Evolutionary conservation across 2,329 filamentous ascomycete species (phyloP), one percentile per base, ranked within the genome.

Genomic region (Alternaria triticina): DNA sequence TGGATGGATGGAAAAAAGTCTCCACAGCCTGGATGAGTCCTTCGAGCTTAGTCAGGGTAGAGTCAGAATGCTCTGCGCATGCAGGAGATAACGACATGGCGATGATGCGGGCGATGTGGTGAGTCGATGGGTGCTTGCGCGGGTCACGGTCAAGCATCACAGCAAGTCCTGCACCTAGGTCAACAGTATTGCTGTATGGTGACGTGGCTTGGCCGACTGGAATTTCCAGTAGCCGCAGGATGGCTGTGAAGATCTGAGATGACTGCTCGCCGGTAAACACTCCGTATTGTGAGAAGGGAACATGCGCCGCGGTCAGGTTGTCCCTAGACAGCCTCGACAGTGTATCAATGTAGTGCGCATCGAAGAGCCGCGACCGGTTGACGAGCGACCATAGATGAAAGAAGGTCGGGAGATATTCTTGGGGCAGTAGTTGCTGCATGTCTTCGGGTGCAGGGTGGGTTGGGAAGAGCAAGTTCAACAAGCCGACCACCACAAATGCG

Each of bases 1-100:
- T 99, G 3, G 96, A 99, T 3, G 96, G 96, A 74, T 99, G 96
- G 84, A 97, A 99, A 80, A 99, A 99, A 1, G 96, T 99, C 79
- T 99, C 96, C 50, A 98, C 91, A 3, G 94, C 96, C 79, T 98
- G 92, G 70, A 99, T 91, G 56, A 99, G 85, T 0, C 93, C 95
- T 79, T 99, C 95, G 6, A 99, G 86, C 68, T 92, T 93, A 33
- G 91, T 88, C 72, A 99, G 82, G 46, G 97, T 88, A 1, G 94
- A 98, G 59, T 90, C 90, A 28, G 90, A 86, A n/a, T 88, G 85
- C 45, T 92, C 88, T 52, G 96, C 82, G 73, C 93, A 96, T 49
- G 89, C 85, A 1, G 96, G 95, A 1, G 96, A 98, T 43, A 99
- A 80, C 0, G 94, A 97, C 88, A 95, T 95, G 56, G 96, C 89